Conservation (phyloP, 2,329 filamentous ascomycete genomes). For the Coniella lustricola region DNA sequence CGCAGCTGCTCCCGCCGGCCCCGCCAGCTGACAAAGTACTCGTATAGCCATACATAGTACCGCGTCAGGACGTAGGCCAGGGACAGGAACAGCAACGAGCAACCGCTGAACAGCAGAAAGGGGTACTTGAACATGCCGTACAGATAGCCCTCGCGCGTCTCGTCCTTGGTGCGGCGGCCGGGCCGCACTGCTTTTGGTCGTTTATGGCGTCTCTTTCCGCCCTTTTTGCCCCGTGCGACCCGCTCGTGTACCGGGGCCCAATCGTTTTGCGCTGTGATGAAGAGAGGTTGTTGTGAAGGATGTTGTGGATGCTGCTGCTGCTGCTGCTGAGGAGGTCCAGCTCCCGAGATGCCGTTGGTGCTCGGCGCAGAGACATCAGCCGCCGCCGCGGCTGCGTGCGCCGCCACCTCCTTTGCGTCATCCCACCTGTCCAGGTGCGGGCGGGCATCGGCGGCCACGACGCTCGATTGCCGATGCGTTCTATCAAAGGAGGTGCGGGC, state of each 20-base stretch:
- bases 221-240: conserved; percentile 30
- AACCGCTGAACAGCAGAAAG: conserved; percentile 68
- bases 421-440: conserved; percentile 21
- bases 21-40: conserved; percentile 85
- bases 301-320: conserved; percentile 6
- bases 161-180: conserved; percentile 66
- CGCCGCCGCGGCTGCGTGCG: conserved; percentile 32
- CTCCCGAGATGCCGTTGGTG: conserved; percentile 15
- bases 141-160: conserved; percentile 88
- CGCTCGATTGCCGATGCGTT: conserved; percentile 34
- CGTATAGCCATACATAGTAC: conserved; percentile 86
- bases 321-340: neutral
- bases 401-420: conserved; percentile 27
- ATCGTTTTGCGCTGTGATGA: conserved; percentile 88
- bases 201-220: conserved; percentile 29
- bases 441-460: conserved; percentile 19
- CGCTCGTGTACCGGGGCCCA: conserved; percentile 84
- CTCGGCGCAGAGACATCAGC: conserved; percentile 25
- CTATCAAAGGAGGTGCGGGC: conserved; percentile 31
- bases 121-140: conserved; percentile 92
- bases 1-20: conserved; percentile 68
- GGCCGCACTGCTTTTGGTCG: conserved; percentile 24
- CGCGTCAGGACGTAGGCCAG: conserved; percentile 72
- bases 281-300: conserved; percentile 41
- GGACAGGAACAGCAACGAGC: conserved; percentile 71